These are phyloP conservation scores for Cercophora scortea DNA, from an alignment of 495 filamentous ascomycete species.

Conservation along the genomic window DNA sequence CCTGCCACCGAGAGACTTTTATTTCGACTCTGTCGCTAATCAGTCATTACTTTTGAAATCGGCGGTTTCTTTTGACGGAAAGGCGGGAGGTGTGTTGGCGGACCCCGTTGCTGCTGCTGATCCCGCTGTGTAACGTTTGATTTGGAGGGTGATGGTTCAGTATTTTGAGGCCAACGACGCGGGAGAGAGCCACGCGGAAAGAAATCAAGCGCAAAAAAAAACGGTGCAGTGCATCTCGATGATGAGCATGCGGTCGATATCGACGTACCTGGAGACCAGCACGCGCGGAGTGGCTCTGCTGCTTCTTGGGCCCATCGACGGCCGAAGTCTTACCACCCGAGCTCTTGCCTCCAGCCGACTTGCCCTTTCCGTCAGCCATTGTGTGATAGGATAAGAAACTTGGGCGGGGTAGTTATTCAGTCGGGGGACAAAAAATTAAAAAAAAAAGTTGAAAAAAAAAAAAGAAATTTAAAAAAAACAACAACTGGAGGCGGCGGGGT, in stretches of 20 bases:
- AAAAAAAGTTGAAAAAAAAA: too few species aligned
- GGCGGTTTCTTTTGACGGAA: too few species aligned
- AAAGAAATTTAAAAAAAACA: too few species aligned
- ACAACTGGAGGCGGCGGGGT: background rate
- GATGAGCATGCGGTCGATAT: background rate
- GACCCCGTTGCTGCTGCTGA: too few species aligned
- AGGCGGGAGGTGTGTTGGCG: too few species aligned
- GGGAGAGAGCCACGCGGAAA: background rate
- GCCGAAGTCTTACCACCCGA: constrained; percentile 81
- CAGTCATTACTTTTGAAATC: too few species aligned
- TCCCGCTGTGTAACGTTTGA: too few species aligned
- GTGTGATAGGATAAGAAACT: constrained; percentile 9
- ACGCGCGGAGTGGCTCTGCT: constrained; percentile 97
- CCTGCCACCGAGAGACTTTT: too few species aligned
- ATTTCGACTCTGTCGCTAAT: too few species aligned
- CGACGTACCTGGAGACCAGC: constrained; percentile 93
- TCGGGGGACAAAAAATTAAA: background rate
- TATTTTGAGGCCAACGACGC: background rate
- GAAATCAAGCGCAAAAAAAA: constrained; percentile 8
- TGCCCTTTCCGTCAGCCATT: constrained; percentile 82
- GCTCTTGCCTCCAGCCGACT: constrained; percentile 83
- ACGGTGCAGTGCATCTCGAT: constrained; percentile 8
- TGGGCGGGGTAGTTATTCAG: constrained; percentile 6
- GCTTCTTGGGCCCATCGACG: constrained; percentile 65
- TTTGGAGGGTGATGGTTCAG: background rate